phyloP scores from a whole-genome alignment of 257 asterid genomes.

The Sherardia arvensis region DNA sequence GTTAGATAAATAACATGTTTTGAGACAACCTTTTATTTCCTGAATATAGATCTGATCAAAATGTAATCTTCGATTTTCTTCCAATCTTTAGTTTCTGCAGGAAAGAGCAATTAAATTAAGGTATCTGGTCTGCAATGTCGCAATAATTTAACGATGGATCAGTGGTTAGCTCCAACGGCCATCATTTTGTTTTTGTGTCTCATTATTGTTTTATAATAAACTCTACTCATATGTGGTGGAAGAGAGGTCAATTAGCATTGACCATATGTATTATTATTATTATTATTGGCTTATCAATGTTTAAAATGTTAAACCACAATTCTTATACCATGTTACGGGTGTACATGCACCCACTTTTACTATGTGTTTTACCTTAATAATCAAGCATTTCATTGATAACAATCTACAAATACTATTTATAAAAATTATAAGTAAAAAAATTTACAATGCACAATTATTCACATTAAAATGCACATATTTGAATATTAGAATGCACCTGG shows the following conservation, averaged over 20 bases:
- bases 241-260: constrained; percentile 19
- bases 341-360: too few species aligned
- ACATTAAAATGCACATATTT: too few species aligned
- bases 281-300: neutral
- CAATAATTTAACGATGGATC: neutral
- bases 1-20: neutral
- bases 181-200: neutral
- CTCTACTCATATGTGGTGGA: constrained; percentile 17
- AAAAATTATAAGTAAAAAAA: too few species aligned
- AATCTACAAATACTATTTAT: too few species aligned
- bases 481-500: too few species aligned
- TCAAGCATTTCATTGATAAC: too few species aligned
- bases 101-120: neutral
- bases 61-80: neutral
- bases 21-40: neutral
- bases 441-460: too few species aligned
- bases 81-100: neutral
- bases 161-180: neutral
- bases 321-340: too few species aligned
- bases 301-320: constrained; percentile 2
- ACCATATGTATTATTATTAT: constrained; percentile 16
- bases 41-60: neutral
- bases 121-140: neutral
- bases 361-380: too few species aligned
- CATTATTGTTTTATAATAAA: neutral